A percentile compares a stretch with the other conserved stretches of the same genome.
phyloP scores from a whole-genome alignment of 1,284 basidiomycete genomes.

The Ganoderma lucidum region DNA sequence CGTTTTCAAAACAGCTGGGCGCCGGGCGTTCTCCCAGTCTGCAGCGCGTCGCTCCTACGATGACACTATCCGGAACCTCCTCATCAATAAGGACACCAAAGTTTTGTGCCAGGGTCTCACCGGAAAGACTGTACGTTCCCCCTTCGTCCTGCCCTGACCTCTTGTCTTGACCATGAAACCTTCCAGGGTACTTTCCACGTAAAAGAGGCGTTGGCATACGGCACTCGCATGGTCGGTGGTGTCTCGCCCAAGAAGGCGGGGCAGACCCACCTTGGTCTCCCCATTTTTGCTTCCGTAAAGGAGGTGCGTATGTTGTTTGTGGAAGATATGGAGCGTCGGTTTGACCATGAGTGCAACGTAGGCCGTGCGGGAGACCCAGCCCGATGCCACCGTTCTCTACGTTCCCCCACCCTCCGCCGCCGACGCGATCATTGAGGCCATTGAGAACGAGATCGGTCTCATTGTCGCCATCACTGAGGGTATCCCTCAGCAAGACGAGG shows the following conservation, averaged over 20 bases:
- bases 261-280: constrained; percentile 93
- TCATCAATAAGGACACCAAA: constrained; percentile 94
- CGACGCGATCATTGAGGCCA: constrained; percentile 96
- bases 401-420: constrained; percentile 94
- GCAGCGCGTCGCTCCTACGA: constrained; percentile 79
- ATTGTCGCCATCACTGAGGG: constrained; percentile 99
- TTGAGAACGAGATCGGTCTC: constrained; percentile 95
- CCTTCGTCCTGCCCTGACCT: background rate
- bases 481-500: constrained; percentile 96
- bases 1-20: constrained; percentile 55
- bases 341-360: constrained; percentile 40
- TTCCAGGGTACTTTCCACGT: constrained; percentile 97
- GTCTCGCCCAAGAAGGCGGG: constrained; percentile 99
- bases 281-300: constrained; percentile 92
- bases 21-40: constrained; percentile 83
- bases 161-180: constrained; percentile 14
- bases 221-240: constrained; percentile 97
- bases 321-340: constrained; percentile 1
- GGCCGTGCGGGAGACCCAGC: constrained; percentile 86
- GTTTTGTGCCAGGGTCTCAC: constrained; percentile 95
- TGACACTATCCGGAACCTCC: constrained; percentile 91
- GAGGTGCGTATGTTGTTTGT: constrained; percentile 66
- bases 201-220: constrained; percentile 93
- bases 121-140: constrained; percentile 88
- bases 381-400: constrained; percentile 95